Base-by-base conservation (phyloP, 2,329 filamentous ascomycete species). In the Malbranchea cinnamomea region DNA sequence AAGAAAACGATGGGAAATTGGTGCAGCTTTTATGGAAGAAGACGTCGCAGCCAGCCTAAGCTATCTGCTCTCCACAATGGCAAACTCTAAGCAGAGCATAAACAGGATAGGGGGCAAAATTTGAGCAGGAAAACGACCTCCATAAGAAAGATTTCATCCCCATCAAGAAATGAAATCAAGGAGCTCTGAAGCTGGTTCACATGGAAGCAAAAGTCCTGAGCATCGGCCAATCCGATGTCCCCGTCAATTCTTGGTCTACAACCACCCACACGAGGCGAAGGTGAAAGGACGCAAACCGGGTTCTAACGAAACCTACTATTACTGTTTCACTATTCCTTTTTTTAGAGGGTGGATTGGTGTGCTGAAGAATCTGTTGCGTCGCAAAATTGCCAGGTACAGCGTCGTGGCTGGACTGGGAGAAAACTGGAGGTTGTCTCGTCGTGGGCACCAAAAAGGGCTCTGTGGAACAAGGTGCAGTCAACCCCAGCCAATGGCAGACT, bases 301-400 rank as follows among this genome's bases (percentile, higher is more conserved):
- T n/a, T n/a, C n/a, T n/a, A n/a, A n/a, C n/a, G n/a, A n/a, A n/a
- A n/a, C n/a, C n/a, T n/a, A n/a, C n/a, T n/a, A n/a, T n/a, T n/a
- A n/a, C n/a, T n/a, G n/a, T n/a, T n/a, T n/a, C n/a, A n/a, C n/a
- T n/a, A n/a, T n/a, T n/a, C n/a, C n/a, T n/a, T n/a, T n/a, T n/a
- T n/a, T n/a, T n/a, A n/a, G n/a, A n/a, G n/a, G n/a, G n/a, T 10
- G 10, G 10, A 24, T 29, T 19, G 31, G 14, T 33, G 26, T 21
- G 14, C 29, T n/a, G 2, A 22, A 30, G 30, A 28, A 19, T 8
- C 21, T 20, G 15, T 20, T 23, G 11, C 14, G 22, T 31, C 12
- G 26, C 21, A 18, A 21, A 17, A 14, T 18, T 33, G 20, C 28
- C 33, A 35, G 36, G 36, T 32, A 38, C 36, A 31, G 12, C 26